These are phyloP conservation scores for Cyclostephanos invisitatus DNA, from an alignment of 108 stramenopile genomes.

Conservation along the genomic window DNA sequence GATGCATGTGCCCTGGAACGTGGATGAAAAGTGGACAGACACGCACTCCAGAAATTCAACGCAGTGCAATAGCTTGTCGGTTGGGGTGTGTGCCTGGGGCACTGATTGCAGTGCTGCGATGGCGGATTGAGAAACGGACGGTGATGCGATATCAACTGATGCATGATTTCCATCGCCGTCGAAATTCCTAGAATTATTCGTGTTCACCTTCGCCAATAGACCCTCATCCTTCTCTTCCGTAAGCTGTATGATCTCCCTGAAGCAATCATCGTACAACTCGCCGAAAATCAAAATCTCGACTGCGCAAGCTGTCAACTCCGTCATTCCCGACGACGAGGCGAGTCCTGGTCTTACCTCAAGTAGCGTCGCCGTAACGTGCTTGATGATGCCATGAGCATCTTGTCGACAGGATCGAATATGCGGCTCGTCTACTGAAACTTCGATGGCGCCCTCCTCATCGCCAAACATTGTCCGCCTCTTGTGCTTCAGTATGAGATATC, in stretches of 20 bases:
- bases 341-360: slow-evolving; percentile 78
- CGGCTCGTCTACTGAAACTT: background rate
- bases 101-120: slow-evolving; percentile 54
- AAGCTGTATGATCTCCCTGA: slow-evolving; percentile 35
- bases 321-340: slow-evolving; percentile 61
- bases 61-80: slow-evolving; percentile 74
- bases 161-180: background rate
- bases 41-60: slow-evolving; percentile 72
- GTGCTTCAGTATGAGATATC: slow-evolving; percentile 61
- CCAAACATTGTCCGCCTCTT: slow-evolving; percentile 33
- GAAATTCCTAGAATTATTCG: slow-evolving; percentile 41
- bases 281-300: slow-evolving; percentile 85
- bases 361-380: slow-evolving; percentile 84
- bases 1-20: slow-evolving; percentile 44
- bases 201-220: slow-evolving; percentile 51
- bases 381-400: slow-evolving; percentile 84
- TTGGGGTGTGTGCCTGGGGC: slow-evolving; percentile 67
- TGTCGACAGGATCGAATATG: slow-evolving; percentile 51
- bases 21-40: slow-evolving; percentile 62
- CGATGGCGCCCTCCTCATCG: slow-evolving; percentile 17
- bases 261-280: slow-evolving; percentile 66
- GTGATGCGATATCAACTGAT: slow-evolving; percentile 14
- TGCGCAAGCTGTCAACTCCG: slow-evolving; percentile 73
- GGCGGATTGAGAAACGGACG: slow-evolving; percentile 52
- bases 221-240: slow-evolving; percentile 38